These are phyloP conservation scores for Simplicillium aogashimaense DNA, from an alignment of 2,329 filamentous ascomycete genomes.

Conservation along the genomic window DNA sequence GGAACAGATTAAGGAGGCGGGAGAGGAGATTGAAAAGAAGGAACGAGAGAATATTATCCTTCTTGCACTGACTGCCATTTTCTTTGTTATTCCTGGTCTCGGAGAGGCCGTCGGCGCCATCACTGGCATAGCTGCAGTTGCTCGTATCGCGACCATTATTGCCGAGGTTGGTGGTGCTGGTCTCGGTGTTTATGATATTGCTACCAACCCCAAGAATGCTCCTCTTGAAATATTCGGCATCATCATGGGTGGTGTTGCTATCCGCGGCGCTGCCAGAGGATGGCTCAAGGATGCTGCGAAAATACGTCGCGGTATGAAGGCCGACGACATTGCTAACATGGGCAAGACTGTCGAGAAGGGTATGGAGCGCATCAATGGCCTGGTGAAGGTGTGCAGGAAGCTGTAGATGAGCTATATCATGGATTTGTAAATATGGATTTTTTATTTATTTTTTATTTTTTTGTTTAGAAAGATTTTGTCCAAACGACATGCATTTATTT, in stretches of 20 bases:
- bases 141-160: neutral
- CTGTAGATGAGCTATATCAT: no score
- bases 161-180: neutral
- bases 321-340: neutral
- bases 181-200: neutral
- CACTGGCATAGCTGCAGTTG: neutral
- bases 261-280: neutral
- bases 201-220: neutral
- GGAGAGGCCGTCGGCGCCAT: constrained; percentile 29
- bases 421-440: no score
- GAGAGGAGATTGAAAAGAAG: constrained; percentile 11
- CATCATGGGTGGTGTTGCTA: neutral
- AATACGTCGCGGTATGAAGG: neutral
- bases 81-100: constrained; percentile 40
- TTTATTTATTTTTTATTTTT: no score
- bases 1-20: constrained; percentile 15
- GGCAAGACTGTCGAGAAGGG: neutral
- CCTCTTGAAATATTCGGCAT: neutral
- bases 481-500: no score
- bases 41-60: constrained; percentile 14
- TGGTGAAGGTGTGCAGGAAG: no score
- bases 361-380: neutral
- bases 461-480: no score
- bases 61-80: constrained; percentile 28
- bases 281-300: neutral